Base-by-base conservation (phyloP, 768 basidiomycete species). In the Pulveroboletus ravenelii region DNA sequence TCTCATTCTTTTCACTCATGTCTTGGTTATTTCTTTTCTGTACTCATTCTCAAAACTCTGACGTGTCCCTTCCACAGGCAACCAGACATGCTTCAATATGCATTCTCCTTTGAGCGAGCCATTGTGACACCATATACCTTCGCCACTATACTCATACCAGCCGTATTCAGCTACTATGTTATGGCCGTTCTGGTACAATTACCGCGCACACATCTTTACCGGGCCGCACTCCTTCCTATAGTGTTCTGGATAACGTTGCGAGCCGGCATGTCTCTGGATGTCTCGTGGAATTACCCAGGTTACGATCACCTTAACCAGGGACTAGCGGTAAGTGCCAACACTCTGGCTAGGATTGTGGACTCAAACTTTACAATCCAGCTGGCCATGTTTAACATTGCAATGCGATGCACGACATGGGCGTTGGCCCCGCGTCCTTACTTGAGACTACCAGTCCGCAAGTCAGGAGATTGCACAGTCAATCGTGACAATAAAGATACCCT, bases 161-260 rank as follows among this genome's bases (percentile, higher is more conserved):
- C 73, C 14, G 18, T 78, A 1, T 48, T 76, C 20, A 68, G 68
- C 50, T 80, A 77, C 63, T 80, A 78, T 68, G 64, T 58, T 10
- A 77, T 78, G 47, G 81, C 81, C 12, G 61, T 80, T 31, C 71
- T 85, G 43, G 78, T 82, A 7, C 68, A 79, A 35, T 60, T 75
- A 13, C 77, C 77, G 0, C 64, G 63, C 30, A 80, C 81, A 1
- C 63, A 66, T 40, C 41, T 65, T 3, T 61, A 76, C 49, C 76
- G 80, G 41, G 51, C 73, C 30, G 74, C 76, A 12, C 53, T 82
- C 32, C 70, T 83, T 25, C 79, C 80, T 3, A 51, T 78, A 12
- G 73, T 78, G 5, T 60, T 78, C 29, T 77, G 72, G 68, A 49
- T 64, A 7, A 61, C 74, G 15, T 76, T 74, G 47, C 70, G 74